Percentiles rank a stretch among this genome's conserved stretches.
Conservation (phyloP, 176 grass and related monocot genomes). For the Tuctoria greenei region DNA sequence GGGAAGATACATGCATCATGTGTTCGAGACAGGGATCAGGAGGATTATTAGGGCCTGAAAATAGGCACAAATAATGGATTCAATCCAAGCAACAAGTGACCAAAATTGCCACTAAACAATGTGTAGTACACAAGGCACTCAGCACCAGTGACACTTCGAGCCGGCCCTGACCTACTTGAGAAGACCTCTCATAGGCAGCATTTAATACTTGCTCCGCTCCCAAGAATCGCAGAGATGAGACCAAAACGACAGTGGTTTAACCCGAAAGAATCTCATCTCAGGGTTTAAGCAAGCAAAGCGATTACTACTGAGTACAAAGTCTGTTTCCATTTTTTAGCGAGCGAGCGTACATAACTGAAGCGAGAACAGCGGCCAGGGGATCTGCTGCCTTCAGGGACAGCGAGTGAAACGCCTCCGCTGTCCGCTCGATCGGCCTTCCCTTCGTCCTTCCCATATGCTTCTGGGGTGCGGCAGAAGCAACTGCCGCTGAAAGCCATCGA, state of each 20-base stretch:
- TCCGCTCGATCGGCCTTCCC: background rate
- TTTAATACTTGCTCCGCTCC: slow-evolving; percentile 36
- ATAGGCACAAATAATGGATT: background rate
- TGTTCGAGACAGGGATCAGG: background rate
- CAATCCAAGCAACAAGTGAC: slow-evolving; percentile 25
- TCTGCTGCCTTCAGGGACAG: background rate
- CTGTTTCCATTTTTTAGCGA: background rate
- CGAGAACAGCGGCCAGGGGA: background rate
- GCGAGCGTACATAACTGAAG: background rate
- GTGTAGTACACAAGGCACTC: slow-evolving; percentile 12
- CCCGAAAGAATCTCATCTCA: background rate
- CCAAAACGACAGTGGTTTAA: slow-evolving; percentile 36
- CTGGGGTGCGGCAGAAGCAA: slow-evolving; percentile 62
- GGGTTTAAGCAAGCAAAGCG: slow-evolving; percentile 27
- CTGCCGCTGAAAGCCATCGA: slow-evolving; percentile 32
- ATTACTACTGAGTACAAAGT: background rate
- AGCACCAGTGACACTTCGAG: slow-evolving; percentile 24
- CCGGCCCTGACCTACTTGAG: slow-evolving; percentile 29
- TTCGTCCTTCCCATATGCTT: slow-evolving; percentile 32
- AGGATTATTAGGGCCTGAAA: background rate
- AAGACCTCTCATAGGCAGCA: slow-evolving; percentile 23
- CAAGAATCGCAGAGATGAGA: slow-evolving; percentile 33
- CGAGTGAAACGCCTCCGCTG: slow-evolving; percentile 16
- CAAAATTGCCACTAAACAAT: slow-evolving; percentile 31
- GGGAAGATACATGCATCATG: background rate